Conservation (phyloP, 441 rosid species). For the Euphorbia corollata region DNA sequence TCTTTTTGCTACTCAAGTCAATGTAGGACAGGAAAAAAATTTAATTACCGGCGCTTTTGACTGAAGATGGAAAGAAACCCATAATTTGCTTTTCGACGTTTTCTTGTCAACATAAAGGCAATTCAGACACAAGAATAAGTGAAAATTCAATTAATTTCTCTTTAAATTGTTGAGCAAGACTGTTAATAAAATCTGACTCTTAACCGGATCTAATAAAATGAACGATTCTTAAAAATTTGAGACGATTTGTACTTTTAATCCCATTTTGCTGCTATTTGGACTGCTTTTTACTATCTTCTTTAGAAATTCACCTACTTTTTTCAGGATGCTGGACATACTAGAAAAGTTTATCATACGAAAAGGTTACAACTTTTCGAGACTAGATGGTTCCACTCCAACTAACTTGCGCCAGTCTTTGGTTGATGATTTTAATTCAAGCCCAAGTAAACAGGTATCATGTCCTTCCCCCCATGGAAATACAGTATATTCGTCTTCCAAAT, state of each 20-base stretch:
- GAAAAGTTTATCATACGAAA: constrained; percentile 79
- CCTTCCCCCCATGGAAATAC: constrained; percentile 2
- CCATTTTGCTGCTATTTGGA: not conserved
- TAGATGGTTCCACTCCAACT: constrained; percentile 89
- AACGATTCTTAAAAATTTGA: not conserved
- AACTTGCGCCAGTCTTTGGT: constrained; percentile 76
- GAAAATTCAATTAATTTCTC: no score
- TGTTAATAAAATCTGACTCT: not conserved
- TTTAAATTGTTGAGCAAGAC: not conserved
- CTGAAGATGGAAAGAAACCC: not conserved
- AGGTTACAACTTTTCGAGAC: constrained; percentile 83
- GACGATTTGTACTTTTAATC: not conserved
- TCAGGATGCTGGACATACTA: constrained; percentile 85
- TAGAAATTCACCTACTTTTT: constrained; percentile 21
- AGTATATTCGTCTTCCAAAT: constrained; percentile 6
- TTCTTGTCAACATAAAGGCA: not conserved
- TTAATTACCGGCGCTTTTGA: no score
- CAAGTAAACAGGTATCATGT: constrained; percentile 68
- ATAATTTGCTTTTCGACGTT: not conserved
- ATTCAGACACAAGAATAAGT: not conserved
- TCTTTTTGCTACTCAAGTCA: not conserved
- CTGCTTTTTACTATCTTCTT: constrained; percentile 7
- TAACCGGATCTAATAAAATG: no score
- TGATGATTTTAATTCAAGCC: constrained; percentile 84
- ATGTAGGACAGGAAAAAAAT: no score